Base-by-base conservation (phyloP, 2,329 filamentous ascomycete genomes). In the Neoarthrinium moseri region DNA sequence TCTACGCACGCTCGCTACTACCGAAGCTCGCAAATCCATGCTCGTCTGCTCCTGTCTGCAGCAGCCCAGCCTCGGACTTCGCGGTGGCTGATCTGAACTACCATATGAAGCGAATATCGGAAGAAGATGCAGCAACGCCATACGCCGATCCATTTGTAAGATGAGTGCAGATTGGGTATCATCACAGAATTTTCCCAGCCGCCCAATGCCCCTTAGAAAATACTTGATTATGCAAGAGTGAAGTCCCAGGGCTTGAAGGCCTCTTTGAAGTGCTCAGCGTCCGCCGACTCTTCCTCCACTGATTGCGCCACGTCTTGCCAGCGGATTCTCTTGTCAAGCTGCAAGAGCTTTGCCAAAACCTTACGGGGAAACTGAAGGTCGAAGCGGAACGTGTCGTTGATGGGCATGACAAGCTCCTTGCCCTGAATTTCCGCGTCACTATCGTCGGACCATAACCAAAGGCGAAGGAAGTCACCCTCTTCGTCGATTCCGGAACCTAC, bases 211-310 rank as follows among this genome's bases (percentile, higher is more conserved):
- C 11, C 12, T 21, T 33, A 22, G 12, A 10, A 34, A 34, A 22
- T 21, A 34, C 5, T 13, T 17, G 10, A 24, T 24, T 30, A 34
- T 34, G 39, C 48, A 47, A 48, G 75, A 33, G 89, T 87, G 64
- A 96, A 96, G 66, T 99, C 92, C 78, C 88, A 96, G 24, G 81
- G 74, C 67, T 89, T 84, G 61, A 95, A 99, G 1, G 86, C 85
- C 55, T 79, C 75, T 57, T 92, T 91, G 67, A 97, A 95, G 8
- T 78, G 80, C 44, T 83, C 80, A 2, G 86, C 88, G 63, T 97
- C 91, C 35, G 75, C 74, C 45, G 78, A 83, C 71, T 97, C 94
- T 55, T 96, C 90, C 10, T 81, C 81, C 47, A 84, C 74, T 1
- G 80, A 80, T 70, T 97, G 91, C 24, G 76, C 78, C 54, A 89